Evolutionary conservation across 306 rosid species (phyloP).

Genomic region (Rosa lucieae): DNA sequence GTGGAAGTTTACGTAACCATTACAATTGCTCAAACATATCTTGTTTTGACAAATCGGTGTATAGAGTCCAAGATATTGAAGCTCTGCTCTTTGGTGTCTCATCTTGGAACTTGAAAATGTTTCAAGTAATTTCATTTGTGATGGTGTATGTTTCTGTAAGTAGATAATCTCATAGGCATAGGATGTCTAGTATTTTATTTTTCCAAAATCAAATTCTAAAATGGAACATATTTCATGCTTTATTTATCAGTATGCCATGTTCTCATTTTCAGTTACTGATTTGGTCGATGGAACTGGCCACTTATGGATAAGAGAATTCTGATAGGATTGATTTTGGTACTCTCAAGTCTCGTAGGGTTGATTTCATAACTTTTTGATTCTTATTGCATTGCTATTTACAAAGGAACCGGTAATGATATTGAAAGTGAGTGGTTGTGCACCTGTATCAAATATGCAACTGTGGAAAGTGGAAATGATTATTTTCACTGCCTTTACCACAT

Average conservation of each 20-base stretch:
- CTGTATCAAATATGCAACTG: not conserved
- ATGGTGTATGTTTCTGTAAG: not conserved
- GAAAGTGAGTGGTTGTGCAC: not conserved
- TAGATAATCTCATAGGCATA: not conserved
- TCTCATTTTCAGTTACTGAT: not conserved
- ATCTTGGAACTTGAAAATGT: not conserved
- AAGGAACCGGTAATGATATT: not conserved
- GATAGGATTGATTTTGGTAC: not conserved
- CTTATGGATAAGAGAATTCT: not conserved
- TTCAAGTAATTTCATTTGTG: not conserved
- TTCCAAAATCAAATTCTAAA: not conserved
- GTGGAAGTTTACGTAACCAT: not conserved
- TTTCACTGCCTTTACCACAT: not conserved
- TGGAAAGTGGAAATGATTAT: not conserved
- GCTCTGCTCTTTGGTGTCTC: not conserved
- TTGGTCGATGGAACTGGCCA: not conserved
- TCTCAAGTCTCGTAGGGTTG: not conserved
- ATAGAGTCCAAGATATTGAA: not conserved
- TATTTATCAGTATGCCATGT: not conserved
- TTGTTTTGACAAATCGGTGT: not conserved
- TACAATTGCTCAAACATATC: not conserved
- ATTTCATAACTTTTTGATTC: not conserved
- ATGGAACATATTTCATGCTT: not conserved
- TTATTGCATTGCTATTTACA: not conserved
- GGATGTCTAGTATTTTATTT: not conserved